phyloP scores from a whole-genome alignment of 257 asterid species.

The Capsicum baccatum region DNA sequence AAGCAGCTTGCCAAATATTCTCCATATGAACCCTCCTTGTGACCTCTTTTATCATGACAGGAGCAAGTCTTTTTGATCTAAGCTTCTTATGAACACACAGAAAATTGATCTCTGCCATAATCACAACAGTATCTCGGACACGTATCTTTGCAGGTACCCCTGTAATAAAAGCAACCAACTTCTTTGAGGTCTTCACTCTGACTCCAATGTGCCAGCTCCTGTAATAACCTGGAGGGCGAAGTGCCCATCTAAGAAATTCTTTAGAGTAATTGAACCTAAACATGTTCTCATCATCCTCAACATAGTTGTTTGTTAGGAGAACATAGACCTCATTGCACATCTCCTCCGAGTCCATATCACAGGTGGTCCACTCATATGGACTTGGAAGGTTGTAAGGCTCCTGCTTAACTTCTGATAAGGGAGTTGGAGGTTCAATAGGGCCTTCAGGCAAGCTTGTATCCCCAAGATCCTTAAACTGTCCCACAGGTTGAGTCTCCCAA shows the following conservation, averaged over 20 bases:
- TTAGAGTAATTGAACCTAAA: constrained; percentile 87
- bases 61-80: constrained; percentile 89
- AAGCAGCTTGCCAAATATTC: constrained; percentile 93
- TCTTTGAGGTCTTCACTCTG: constrained; percentile 74
- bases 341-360: constrained; percentile 77
- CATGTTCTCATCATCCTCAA: constrained; percentile 87
- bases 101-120: constrained; percentile 85
- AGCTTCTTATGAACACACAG: constrained; percentile 90
- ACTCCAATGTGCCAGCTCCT: constrained; percentile 91
- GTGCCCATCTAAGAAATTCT: constrained; percentile 93
- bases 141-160: constrained; percentile 84
- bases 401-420: constrained; percentile 78
- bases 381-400: constrained; percentile 87
- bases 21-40: constrained; percentile 85
- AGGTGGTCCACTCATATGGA: constrained; percentile 80
- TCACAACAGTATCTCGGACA: constrained; percentile 65
- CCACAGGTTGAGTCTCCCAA: constrained; percentile 97
- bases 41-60: constrained; percentile 88
- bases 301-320: constrained; percentile 70
- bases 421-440: constrained; percentile 72
- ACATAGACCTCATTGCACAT: constrained; percentile 74
- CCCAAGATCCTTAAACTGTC: constrained; percentile 86
- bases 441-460: constrained; percentile 75
- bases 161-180: constrained; percentile 85
- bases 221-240: constrained; percentile 73